Percentiles rank a stretch among this genome's conserved stretches.
phyloP scores from a whole-genome alignment of 257 asterid genomes.

The Nicotiana knightiana region DNA sequence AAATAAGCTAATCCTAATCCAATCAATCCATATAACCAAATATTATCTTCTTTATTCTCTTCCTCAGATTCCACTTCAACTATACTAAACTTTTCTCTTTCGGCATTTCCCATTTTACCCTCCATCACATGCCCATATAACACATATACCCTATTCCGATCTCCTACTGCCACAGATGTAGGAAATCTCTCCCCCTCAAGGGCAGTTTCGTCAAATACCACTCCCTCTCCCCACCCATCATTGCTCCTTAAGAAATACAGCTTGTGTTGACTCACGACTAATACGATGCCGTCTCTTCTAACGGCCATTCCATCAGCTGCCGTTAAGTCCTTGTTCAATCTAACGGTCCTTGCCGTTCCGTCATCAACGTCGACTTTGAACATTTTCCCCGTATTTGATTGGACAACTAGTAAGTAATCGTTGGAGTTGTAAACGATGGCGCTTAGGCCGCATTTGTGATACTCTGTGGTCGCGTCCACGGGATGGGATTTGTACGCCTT shows the following conservation, averaged over 20 bases:
- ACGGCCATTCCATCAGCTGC: slow-evolving; percentile 57
- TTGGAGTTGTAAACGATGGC: slow-evolving; percentile 55
- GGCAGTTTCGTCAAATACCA: slow-evolving; percentile 80
- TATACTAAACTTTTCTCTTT: slow-evolving; percentile 51
- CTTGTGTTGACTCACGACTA: slow-evolving; percentile 56
- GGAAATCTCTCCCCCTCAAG: slow-evolving; percentile 62
- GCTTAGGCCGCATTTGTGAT: slow-evolving; percentile 44
- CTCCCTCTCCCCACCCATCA: slow-evolving; percentile 78
- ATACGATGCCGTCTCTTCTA: slow-evolving; percentile 62
- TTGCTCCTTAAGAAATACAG: slow-evolving; percentile 49
- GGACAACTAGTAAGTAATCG: slow-evolving; percentile 66
- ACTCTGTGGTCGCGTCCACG: slow-evolving; percentile 22
- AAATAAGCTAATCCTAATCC: slow-evolving; percentile 72
- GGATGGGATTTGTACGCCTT: slow-evolving; percentile 28
- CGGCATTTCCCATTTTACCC: slow-evolving; percentile 44
- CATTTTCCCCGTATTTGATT: slow-evolving; percentile 61
- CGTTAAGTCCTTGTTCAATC: slow-evolving; percentile 43
- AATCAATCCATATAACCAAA: slow-evolving; percentile 68
- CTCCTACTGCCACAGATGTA: slow-evolving; percentile 61
- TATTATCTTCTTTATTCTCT: slow-evolving; percentile 52
- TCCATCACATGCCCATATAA: slow-evolving; percentile 63
- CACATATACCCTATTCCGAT: slow-evolving; percentile 64
- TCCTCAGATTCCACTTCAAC: slow-evolving; percentile 48
- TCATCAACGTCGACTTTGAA: slow-evolving; percentile 58
- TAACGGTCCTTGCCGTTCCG: slow-evolving; percentile 53